These are phyloP conservation scores for Zoysia pacifica DNA, from an alignment of 176 grass and related monocot genomes.

Conservation along the genomic window DNA sequence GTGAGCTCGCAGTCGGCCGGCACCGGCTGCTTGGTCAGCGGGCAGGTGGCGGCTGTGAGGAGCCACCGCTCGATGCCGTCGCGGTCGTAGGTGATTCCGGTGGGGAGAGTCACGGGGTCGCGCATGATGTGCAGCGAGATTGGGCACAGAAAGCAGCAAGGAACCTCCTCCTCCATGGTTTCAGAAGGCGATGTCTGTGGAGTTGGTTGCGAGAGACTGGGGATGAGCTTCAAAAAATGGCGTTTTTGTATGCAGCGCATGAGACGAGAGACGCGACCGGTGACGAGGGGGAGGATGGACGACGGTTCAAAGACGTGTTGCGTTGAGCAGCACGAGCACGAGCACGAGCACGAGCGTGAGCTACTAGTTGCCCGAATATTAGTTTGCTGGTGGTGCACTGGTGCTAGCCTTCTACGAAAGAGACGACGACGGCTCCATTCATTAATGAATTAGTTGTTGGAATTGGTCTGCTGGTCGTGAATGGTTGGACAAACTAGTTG, in stretches of 20 bases:
- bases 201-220: neutral
- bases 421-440: neutral
- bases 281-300: neutral
- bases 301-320: conserved; percentile 43
- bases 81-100: conserved; percentile 93
- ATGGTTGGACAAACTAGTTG: neutral
- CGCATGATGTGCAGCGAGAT: conserved; percentile 78
- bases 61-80: conserved; percentile 83
- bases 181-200: neutral
- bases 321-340: neutral
- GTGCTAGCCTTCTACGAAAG: conserved; percentile 34
- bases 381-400: neutral
- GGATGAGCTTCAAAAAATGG: neutral
- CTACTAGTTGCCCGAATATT: neutral
- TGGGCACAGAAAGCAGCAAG: conserved; percentile 75
- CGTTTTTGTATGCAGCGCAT: neutral
- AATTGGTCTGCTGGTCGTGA: neutral
- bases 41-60: conserved; percentile 59
- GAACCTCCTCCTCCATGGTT: conserved; percentile 47
- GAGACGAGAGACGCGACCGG: neutral
- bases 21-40: conserved; percentile 70
- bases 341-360: neutral
- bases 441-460: neutral
- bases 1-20: conserved; percentile 53
- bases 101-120: conserved; percentile 80